Percentiles rank a stretch among this genome's conserved stretches.
phyloP scores from a whole-genome alignment of 164 flowering plant genomes.

The Vitis cinerea region DNA sequence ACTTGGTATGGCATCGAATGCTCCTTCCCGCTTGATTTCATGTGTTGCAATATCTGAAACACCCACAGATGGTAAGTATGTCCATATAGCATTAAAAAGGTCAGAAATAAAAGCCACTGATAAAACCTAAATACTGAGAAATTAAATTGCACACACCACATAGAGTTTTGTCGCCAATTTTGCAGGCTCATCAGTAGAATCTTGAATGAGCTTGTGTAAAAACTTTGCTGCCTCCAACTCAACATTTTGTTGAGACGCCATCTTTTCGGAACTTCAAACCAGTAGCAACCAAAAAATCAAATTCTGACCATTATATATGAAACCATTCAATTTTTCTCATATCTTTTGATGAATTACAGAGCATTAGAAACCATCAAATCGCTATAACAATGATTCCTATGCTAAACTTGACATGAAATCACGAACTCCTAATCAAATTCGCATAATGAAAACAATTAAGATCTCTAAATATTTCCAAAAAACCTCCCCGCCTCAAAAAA shows the following conservation, averaged over 20 bases:
- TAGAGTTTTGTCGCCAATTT: constrained; percentile 87
- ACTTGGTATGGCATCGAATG: constrained; percentile 98
- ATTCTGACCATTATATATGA: not conserved
- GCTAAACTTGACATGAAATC: no score
- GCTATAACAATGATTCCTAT: no score
- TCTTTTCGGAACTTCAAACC: constrained; percentile 30
- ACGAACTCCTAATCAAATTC: no score
- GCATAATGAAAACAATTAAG: no score
- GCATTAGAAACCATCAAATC: no score
- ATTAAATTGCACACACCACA: constrained; percentile 54
- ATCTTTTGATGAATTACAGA: no score
- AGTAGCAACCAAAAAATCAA: not conserved
- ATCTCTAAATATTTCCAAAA: no score
- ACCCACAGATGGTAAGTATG: constrained; percentile 1
- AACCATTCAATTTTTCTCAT: not conserved
- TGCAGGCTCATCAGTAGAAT: constrained; percentile 90
- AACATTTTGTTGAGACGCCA: constrained; percentile 76
- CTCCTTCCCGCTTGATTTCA: constrained; percentile 96
- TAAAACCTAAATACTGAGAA: not conserved
- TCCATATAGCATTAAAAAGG: not conserved
- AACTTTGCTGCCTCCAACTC: constrained; percentile 98
- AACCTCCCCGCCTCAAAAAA: no score
- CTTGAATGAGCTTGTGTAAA: constrained; percentile 92
- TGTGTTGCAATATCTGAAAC: constrained; percentile 88
- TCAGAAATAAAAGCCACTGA: not conserved